Conservation (phyloP, 1,284 basidiomycete genomes). For the Entoloma clypeatum region DNA sequence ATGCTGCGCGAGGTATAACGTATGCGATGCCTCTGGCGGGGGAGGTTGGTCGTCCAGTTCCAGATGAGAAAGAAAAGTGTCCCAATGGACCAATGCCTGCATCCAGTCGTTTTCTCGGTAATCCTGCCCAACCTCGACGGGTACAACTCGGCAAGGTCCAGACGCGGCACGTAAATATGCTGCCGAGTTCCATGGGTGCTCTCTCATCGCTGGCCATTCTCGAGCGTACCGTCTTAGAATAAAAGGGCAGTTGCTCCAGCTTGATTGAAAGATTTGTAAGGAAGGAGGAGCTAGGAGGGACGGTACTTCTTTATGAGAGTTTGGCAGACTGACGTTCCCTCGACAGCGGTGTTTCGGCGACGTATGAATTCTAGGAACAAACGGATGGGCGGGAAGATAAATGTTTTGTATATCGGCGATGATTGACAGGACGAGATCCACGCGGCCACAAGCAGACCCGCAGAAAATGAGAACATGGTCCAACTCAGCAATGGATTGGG, state of each 20-base stretch:
- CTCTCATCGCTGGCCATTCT: constrained; percentile 69
- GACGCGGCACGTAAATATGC: constrained; percentile 64
- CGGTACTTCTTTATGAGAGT: constrained; percentile 31
- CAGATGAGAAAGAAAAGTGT: constrained; percentile 63
- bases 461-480: constrained; percentile 85
- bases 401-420: constrained; percentile 48
- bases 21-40: constrained; percentile 22
- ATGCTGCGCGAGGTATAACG: constrained; percentile 91
- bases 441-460: constrained; percentile 67
- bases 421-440: constrained; percentile 57
- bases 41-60: constrained; percentile 37
- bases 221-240: constrained; percentile 59
- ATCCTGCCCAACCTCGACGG: constrained; percentile 85
- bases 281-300: constrained; percentile 49
- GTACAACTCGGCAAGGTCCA: constrained; percentile 81
- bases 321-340: constrained; percentile 8
- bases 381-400: constrained; percentile 21
- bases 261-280: constrained; percentile 46
- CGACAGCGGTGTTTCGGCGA: constrained; percentile 12
- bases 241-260: constrained; percentile 57
- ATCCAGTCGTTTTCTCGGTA: constrained; percentile 84
- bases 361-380: constrained; percentile 4
- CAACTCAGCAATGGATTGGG: constrained; percentile 51
- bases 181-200: constrained; percentile 65
- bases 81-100: constrained; percentile 78